phyloP scores from a whole-genome alignment of 2,329 filamentous ascomycete genomes.

The Colletotrichum musae region DNA sequence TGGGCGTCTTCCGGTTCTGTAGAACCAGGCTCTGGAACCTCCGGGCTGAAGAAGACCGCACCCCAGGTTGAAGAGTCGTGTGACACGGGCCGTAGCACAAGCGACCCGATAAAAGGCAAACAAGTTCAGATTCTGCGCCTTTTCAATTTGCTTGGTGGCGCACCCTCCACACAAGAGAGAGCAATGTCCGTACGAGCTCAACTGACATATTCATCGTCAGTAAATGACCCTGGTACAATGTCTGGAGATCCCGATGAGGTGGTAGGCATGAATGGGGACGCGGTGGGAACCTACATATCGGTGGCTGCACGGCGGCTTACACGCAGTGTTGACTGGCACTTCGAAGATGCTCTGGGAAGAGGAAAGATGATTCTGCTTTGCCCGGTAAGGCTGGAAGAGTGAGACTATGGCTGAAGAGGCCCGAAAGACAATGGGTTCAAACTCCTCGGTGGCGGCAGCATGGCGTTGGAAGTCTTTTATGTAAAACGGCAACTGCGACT shows the following conservation, averaged over 20 bases:
- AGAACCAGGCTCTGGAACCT: constrained; percentile 20
- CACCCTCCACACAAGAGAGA: constrained; percentile 30
- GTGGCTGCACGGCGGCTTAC: not conserved
- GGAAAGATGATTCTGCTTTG: not conserved
- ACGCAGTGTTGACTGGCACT: not conserved
- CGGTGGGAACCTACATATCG: constrained; percentile 5
- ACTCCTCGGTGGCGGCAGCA: constrained; percentile 4
- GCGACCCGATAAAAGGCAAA: constrained; percentile 12
- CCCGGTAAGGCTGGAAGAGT: constrained; percentile 6
- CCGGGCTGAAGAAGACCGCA: constrained; percentile 11
- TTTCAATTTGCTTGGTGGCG: constrained; percentile 26
- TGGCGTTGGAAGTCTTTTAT: constrained; percentile 21
- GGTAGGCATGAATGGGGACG: constrained; percentile 1
- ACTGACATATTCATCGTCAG: constrained; percentile 37
- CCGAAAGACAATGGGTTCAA: too few relatives aligned
- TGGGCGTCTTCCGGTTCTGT: constrained; percentile 6
- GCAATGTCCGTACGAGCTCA: constrained; percentile 15
- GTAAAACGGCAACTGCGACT: not conserved
- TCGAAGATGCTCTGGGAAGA: not conserved
- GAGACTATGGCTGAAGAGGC: constrained; percentile 7
- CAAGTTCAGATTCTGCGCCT: constrained; percentile 31
- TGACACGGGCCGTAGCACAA: constrained; percentile 16
- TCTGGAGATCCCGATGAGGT: constrained; percentile 20
- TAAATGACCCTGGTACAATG: constrained; percentile 33
- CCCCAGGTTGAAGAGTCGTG: not conserved